Base-by-base conservation (phyloP, 768 basidiomycete species). In the Russula griseocarnosa region DNA sequence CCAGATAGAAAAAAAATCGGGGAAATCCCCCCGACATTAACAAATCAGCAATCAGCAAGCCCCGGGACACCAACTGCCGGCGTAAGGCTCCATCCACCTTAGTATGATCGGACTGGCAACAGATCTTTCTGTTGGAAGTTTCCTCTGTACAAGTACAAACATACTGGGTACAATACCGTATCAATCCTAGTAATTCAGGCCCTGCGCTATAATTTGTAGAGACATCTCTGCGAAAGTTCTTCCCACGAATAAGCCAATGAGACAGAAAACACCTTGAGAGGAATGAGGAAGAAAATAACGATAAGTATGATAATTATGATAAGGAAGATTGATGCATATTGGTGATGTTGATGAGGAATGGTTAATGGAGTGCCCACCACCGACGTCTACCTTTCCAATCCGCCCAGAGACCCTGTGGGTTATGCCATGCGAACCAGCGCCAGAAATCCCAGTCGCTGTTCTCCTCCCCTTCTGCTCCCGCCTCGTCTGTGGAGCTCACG, bases 361-460 rank as follows among this genome's bases (percentile, higher is more conserved):
- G 4, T 57, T 34, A 65, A 11, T 66, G 55, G 28, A 61, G 42
- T 13, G 63, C 63, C 64, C 64, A 67, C 63, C 64, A 66, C 32
- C 64, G 63, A 56, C 59, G 55, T 24, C 52, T 46, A 22, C 60
- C 60, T 47, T 59, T 58, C 65, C 67, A 68, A 32, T 60, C 62
- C 5, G 58, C 66, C 66, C 67, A 68, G 54, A 68, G 55, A 26
- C 67, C 67, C 42, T 61, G 61, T 0, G 66, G 66, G 22, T 66
- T 68, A 36, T 67, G 57, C 67, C 67, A 68, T 28, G 67, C 67
- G 47, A 68, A 68, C 66, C 61, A 63, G 22, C 61, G 61, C 66
- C 65, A 68, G 53, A 67, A 55, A 26, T 55, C n/a, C 61, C 66
- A 61, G 42, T 60, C 59, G 26, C 22, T 59, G 42, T 11, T 28